A percentile compares a stretch with the other conserved stretches of the same genome.
Evolutionary conservation across 2,329 filamentous ascomycete species (phyloP).

Genomic region (Microdochium bolleyi): DNA sequence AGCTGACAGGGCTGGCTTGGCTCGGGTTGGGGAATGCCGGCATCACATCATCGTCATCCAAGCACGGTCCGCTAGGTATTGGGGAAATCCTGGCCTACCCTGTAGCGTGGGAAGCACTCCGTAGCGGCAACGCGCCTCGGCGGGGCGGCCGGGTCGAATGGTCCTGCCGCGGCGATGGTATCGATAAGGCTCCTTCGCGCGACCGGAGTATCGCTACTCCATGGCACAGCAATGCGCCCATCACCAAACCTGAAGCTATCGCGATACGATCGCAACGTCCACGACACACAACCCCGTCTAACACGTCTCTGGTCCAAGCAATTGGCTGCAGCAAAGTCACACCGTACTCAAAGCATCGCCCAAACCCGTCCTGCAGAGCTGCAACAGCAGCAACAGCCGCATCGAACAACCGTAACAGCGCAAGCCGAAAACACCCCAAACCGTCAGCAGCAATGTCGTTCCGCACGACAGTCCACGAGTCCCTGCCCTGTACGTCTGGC

Average conservation of each 20-base stretch:
- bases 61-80: background rate
- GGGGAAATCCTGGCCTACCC: background rate
- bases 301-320: too few species aligned
- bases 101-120: background rate
- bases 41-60: background rate
- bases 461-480: slow-evolving; percentile 65
- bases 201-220: too few species aligned
- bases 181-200: background rate
- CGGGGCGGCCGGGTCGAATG: background rate
- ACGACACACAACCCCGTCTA: background rate
- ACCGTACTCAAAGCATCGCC: too few species aligned
- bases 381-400: too few species aligned
- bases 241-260: background rate
- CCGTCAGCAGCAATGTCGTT: slow-evolving; percentile 47
- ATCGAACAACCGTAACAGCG: too few species aligned
- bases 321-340: too few species aligned
- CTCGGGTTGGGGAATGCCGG: background rate
- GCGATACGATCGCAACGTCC: background rate
- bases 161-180: too few species aligned
- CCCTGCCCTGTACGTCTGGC: slow-evolving; percentile 71
- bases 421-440: slow-evolving; percentile 4
- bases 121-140: background rate
- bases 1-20: background rate
- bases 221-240: background rate
- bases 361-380: too few species aligned